Evolutionary conservation across 1,284 basidiomycete species (phyloP).

Genomic region (Lentinula novae-zelandiae): DNA sequence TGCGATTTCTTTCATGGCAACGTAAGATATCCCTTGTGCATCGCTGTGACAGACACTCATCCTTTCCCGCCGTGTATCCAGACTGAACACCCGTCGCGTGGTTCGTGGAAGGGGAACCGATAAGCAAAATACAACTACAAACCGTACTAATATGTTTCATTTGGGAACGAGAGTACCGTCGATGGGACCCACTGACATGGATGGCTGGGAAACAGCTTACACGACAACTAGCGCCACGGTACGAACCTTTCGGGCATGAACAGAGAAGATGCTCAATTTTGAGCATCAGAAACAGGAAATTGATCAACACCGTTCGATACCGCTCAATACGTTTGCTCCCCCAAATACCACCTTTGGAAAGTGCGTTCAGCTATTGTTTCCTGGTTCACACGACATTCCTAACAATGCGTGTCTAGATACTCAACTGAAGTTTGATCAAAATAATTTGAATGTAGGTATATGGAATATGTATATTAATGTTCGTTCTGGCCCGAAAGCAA

Average conservation of each 20-base stretch:
- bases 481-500: neutral
- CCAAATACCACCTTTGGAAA: neutral
- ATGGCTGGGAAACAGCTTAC: conserved; percentile 14
- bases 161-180: conserved; percentile 38
- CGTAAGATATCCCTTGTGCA: conserved; percentile 35
- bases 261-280: neutral
- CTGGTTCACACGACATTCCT: too few species aligned
- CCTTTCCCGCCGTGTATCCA: conserved; percentile 15
- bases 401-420: neutral
- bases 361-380: neutral
- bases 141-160: conserved; percentile 44
- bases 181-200: conserved; percentile 8
- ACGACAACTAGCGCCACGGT: neutral
- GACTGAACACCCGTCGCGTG: conserved; percentile 48
- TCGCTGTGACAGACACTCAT: neutral
- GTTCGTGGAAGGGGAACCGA: conserved; percentile 44
- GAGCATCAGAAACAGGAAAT: neutral
- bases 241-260: neutral
- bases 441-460: neutral
- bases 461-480: neutral
- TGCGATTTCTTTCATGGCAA: conserved; percentile 63
- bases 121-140: conserved; percentile 29
- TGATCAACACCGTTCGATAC: neutral
- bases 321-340: neutral
- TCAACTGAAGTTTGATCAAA: neutral